Evolutionary conservation across 495 filamentous ascomycete species (phyloP), one percentile per base, ranked within the genome.

Genomic region (Hypoxylon cercidicola): DNA sequence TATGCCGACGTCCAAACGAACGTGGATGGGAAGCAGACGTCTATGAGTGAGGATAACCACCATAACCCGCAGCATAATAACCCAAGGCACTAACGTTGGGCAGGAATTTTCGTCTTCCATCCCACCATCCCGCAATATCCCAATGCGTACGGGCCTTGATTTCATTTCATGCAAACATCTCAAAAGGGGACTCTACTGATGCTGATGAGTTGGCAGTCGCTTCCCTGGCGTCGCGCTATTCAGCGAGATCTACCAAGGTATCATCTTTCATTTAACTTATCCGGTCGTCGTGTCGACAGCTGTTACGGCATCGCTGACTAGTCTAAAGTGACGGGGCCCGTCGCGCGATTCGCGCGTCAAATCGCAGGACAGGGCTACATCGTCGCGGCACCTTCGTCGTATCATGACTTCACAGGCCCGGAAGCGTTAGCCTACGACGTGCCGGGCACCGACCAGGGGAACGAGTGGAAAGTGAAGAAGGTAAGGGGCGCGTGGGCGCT

Each of bases 221-320:
- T 98, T 97, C 72, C 94, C 93, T 0, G 94, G 92, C 20, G 91
- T 98, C 1, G 90, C 92, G 6, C 79, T 97, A 40, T 98, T 97
- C 75, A 93, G 89, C 73, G 93, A 97, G 78, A 97, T 97, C 66
- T 97, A 97, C 71, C 93, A 97, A 88, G 93, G 93, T 93, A 66
- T 43, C 62, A 55, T 65, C 54, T 3, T 51, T 48, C 23, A 62
- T 49, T 55, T 16, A 34, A 13, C 12, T n/a, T 13, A 57, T 34
- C 20, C 10, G 28, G 21, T 19, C 43, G 23, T 32, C 47, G 53
- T 25, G 45, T 60, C 55, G 35, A 32, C 48, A 39, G n/a, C 20
- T 44, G 23, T 60, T 67, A 41, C 43, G 52, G 60, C 55, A 28
- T 54, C 16, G 50, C 55, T 72, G 52, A 47, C 16, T 56, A 55